These are phyloP conservation scores for Baorangia bicolor DNA, from an alignment of 768 basidiomycete species.

Conservation along the genomic window DNA sequence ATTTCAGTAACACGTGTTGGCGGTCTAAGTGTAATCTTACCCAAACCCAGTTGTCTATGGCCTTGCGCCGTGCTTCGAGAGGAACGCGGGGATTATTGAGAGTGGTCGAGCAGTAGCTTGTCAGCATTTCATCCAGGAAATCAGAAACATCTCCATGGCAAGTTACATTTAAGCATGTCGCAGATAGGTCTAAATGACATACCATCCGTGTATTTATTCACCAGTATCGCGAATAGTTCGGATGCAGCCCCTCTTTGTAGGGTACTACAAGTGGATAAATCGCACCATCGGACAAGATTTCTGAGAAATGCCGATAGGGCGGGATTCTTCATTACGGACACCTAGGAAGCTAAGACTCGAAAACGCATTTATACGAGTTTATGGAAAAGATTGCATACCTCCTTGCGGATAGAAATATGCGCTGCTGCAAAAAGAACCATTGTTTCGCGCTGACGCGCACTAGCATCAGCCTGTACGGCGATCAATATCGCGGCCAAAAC, in stretches of 20 bases:
- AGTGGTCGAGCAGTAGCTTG: constrained; percentile 48
- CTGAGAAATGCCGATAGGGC: constrained; percentile 53
- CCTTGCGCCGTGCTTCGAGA: constrained; percentile 44
- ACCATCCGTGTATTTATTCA: constrained; percentile 82
- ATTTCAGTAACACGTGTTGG: not conserved
- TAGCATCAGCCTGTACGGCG: constrained; percentile 16
- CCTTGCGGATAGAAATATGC: constrained; percentile 60
- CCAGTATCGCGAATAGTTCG: constrained; percentile 59
- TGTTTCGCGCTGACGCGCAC: constrained; percentile 55
- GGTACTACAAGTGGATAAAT: constrained; percentile 44
- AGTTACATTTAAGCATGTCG: not conserved
- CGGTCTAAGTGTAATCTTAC: constrained; percentile 38
- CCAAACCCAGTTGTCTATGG: constrained; percentile 67
- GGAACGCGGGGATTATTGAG: constrained; percentile 38
- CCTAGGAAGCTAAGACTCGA: constrained; percentile 36
- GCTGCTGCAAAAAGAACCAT: constrained; percentile 66
- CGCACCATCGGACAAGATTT: constrained; percentile 58
- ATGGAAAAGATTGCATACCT: constrained; percentile 43
- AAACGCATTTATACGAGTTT: not conserved
- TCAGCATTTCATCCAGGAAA: constrained; percentile 45
- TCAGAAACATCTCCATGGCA: constrained; percentile 40
- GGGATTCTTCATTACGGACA: constrained; percentile 24
- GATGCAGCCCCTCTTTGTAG: constrained; percentile 56
- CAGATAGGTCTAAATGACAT: not conserved
- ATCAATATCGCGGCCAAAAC: not conserved